These are phyloP conservation scores for Parafenestella ontariensis DNA, from an alignment of 2,329 filamentous ascomycete species.

Conservation along the genomic window DNA sequence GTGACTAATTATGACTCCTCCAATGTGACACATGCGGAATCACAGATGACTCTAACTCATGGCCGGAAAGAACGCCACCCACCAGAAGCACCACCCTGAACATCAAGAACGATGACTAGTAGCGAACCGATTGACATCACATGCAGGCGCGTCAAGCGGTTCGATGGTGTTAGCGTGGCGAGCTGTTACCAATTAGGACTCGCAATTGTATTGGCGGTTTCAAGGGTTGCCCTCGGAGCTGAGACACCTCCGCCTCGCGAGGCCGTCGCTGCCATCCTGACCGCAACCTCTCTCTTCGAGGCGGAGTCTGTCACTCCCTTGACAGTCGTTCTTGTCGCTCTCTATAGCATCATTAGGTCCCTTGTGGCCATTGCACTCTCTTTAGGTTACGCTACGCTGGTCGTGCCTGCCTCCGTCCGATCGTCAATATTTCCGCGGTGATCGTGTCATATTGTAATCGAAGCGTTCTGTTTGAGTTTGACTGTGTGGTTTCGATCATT, in stretches of 20 bases:
- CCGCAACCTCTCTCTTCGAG: slow-evolving; percentile 28
- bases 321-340: slow-evolving; percentile 43
- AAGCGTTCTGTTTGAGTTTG: slow-evolving; percentile 4
- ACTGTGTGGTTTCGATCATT: slow-evolving; percentile 6
- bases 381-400: slow-evolving; percentile 36
- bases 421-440: slow-evolving; percentile 11
- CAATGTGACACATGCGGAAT: neutral
- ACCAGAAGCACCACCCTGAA: neutral
- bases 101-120: neutral
- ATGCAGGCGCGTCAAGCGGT: slow-evolving; percentile 15
- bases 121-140: slow-evolving; percentile 11
- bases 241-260: slow-evolving; percentile 24
- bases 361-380: slow-evolving; percentile 40
- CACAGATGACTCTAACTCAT: neutral
- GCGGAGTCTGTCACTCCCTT: slow-evolving; percentile 43
- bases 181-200: slow-evolving; percentile 22
- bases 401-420: slow-evolving; percentile 24
- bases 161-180: slow-evolving; percentile 16
- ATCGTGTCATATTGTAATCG: slow-evolving; percentile 20
- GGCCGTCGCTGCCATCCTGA: slow-evolving; percentile 18
- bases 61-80: no score
- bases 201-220: slow-evolving; percentile 18
- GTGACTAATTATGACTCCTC: slow-evolving; percentile 1
- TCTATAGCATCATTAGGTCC: slow-evolving; percentile 36
- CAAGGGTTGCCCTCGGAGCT: slow-evolving; percentile 17